Evolutionary conservation across 352 stramenopile species (phyloP).

Genomic region (Phytophthora kernoviae): DNA sequence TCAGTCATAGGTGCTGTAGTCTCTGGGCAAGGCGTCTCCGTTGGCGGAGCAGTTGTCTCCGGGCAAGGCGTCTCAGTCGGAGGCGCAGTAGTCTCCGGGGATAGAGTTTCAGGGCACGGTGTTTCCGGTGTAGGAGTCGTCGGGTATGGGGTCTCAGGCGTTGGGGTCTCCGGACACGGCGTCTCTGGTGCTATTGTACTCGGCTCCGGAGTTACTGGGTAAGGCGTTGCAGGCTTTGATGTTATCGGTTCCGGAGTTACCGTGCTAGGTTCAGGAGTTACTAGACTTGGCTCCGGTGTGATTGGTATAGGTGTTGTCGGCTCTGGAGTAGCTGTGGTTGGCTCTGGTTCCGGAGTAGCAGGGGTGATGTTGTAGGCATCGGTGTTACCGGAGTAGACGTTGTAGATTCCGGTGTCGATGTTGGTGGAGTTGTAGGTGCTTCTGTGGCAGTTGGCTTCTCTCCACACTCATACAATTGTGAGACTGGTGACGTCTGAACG

Average conservation of each 20-base stretch:
- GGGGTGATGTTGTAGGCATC: conserved; percentile 2
- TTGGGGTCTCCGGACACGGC: neutral
- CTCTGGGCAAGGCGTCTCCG: too few species aligned
- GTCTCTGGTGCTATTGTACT: neutral
- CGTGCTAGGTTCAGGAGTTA: neutral
- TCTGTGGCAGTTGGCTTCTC: conserved; percentile 12
- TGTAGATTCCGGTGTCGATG: conserved; percentile 1
- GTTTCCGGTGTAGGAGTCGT: too few species aligned
- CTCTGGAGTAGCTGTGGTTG: neutral
- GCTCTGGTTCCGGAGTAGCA: neutral
- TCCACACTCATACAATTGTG: conserved; percentile 26
- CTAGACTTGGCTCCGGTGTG: conserved; percentile 2
- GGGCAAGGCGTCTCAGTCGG: neutral
- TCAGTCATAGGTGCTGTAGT: too few species aligned
- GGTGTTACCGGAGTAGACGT: neutral
- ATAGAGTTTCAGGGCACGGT: neutral
- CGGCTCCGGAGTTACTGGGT: neutral
- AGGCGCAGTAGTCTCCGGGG: neutral
- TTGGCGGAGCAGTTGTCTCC: too few species aligned
- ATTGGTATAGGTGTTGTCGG: neutral
- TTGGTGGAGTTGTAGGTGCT: conserved; percentile 5
- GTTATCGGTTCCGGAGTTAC: neutral
- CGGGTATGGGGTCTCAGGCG: too few species aligned
- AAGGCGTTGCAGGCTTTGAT: neutral
- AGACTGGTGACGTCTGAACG: conserved; percentile 22